phyloP scores from a whole-genome alignment of 371 early-diverging fungal species.

The Lichtheimia corymbifera region DNA sequence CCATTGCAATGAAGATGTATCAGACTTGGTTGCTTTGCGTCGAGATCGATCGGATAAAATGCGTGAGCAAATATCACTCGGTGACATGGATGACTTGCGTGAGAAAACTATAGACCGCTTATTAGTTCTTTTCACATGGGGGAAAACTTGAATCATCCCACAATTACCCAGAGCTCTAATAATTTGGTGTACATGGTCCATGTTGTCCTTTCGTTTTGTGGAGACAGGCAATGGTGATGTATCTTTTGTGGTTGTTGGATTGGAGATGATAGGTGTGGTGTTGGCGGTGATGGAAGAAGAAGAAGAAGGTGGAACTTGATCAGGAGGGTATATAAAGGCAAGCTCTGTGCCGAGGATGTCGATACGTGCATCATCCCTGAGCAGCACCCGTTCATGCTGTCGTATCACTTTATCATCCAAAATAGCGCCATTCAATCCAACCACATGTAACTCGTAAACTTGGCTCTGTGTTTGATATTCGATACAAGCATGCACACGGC shows the following conservation, averaged over 20 bases:
- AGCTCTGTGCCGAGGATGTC: constrained; percentile 37
- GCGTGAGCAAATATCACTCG: constrained; percentile 52
- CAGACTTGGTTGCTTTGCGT: constrained; percentile 31
- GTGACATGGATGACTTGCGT: constrained; percentile 23
- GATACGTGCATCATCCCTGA: constrained; percentile 35
- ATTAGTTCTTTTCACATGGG: too few species aligned
- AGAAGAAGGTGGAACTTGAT: not conserved
- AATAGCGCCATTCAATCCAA: constrained; percentile 58
- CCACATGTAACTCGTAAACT: constrained; percentile 49
- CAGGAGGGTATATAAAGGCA: constrained; percentile 11
- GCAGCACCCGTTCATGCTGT: constrained; percentile 32
- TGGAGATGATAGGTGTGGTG: not conserved
- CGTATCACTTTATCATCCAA: constrained; percentile 35
- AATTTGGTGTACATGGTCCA: constrained; percentile 38
- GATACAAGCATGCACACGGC: constrained; percentile 58
- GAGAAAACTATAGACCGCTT: constrained; percentile 11
- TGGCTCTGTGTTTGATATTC: constrained; percentile 29
- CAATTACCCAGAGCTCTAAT: constrained; percentile 48
- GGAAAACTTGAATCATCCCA: too few species aligned
- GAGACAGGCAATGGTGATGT: not conserved
- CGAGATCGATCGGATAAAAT: constrained; percentile 38
- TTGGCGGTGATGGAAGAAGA: not conserved
- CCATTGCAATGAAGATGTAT: constrained; percentile 22
- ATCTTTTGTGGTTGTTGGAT: not conserved
- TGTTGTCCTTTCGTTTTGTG: not conserved